These are phyloP conservation scores for Sarocladium strictum DNA, from an alignment of 2,329 filamentous ascomycete species.

Conservation along the genomic window DNA sequence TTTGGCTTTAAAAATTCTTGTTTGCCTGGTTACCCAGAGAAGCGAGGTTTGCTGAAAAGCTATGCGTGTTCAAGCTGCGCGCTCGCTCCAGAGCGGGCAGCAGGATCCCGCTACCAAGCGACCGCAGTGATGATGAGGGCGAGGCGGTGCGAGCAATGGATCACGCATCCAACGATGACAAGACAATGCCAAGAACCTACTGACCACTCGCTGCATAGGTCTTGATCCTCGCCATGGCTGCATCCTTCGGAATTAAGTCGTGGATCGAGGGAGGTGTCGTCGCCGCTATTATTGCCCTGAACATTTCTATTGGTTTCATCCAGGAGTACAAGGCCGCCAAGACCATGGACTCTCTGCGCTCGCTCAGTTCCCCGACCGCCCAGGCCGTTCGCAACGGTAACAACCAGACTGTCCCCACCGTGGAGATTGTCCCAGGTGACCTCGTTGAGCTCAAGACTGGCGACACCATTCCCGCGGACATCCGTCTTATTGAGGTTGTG, in stretches of 20 bases:
- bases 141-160: not conserved
- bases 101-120: not conserved
- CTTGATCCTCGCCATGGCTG: slow-evolving; percentile 55
- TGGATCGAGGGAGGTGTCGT: slow-evolving; percentile 49
- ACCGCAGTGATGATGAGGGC: not conserved
- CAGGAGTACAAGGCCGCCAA: slow-evolving; percentile 35
- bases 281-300: slow-evolving; percentile 44
- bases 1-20: not conserved
- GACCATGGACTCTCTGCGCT: slow-evolving; percentile 33
- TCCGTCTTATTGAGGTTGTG: slow-evolving; percentile 47
- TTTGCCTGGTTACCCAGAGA: not conserved
- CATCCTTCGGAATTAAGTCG: slow-evolving; percentile 43
- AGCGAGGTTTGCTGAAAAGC: not conserved
- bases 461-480: slow-evolving; percentile 51
- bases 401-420: slow-evolving; percentile 24
- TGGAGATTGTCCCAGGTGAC: slow-evolving; percentile 49
- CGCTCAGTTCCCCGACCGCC: slow-evolving; percentile 29
- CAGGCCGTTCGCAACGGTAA: slow-evolving; percentile 31
- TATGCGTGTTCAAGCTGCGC: not conserved
- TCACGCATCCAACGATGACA: not conserved
- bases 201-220: slow-evolving; percentile 21
- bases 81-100: not conserved
- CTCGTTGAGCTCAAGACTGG: slow-evolving; percentile 43
- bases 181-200: slow-evolving; percentile 4
- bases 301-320: slow-evolving; percentile 43